phyloP scores from a whole-genome alignment of 768 basidiomycete genomes.

The Macrolepiota dolichaula region DNA sequence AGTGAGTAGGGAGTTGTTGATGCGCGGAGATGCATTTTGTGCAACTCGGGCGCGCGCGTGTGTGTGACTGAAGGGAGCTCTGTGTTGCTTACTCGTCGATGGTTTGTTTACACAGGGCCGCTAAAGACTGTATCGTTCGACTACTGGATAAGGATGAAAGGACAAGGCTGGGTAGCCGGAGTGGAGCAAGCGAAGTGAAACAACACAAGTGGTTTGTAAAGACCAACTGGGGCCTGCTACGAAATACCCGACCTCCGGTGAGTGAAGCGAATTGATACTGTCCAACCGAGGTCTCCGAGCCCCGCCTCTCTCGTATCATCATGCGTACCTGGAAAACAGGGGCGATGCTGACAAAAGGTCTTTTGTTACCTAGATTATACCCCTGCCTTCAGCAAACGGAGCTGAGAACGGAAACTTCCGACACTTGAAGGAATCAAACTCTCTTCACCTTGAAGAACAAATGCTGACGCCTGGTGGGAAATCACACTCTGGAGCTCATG shows the following conservation, averaged over 20 bases:
- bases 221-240: constrained; percentile 93
- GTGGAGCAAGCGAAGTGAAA: constrained; percentile 97
- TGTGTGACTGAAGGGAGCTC: background rate
- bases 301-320: background rate
- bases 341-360: background rate
- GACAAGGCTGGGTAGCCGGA: constrained; percentile 84
- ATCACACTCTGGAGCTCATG: constrained; percentile 4
- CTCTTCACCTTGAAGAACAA: constrained; percentile 83
- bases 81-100: background rate
- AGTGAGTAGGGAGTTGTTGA: constrained; percentile 26
- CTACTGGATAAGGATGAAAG: constrained; percentile 91
- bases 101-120: constrained; percentile 50
- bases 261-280: constrained; percentile 26
- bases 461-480: constrained; percentile 21
- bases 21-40: constrained; percentile 20
- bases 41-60: background rate
- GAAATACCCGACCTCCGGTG: constrained; percentile 92
- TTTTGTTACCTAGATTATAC: constrained; percentile 6
- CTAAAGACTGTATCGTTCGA: constrained; percentile 85
- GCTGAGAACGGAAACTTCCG: constrained; percentile 89
- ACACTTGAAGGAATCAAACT: constrained; percentile 84
- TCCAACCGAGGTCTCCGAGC: background rate
- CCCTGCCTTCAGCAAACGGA: constrained; percentile 70
- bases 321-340: background rate
- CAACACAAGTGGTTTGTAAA: constrained; percentile 98